These are phyloP conservation scores for Anthracocystis walkeri DNA, from an alignment of 1,284 basidiomycete species.

Conservation along the genomic window DNA sequence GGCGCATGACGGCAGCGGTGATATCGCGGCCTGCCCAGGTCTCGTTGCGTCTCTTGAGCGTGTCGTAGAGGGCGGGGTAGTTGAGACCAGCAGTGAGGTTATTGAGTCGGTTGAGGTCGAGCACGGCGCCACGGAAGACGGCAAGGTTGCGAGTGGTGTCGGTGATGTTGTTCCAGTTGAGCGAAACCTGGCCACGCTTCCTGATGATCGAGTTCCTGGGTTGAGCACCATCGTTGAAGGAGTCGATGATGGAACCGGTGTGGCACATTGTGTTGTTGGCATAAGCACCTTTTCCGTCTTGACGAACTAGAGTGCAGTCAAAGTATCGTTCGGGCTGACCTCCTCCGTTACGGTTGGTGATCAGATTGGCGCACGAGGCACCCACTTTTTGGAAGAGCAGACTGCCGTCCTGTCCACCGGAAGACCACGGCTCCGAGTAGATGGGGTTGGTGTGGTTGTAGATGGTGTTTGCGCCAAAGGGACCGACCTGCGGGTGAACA, in stretches of 20 bases:
- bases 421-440: slow-evolving; percentile 80
- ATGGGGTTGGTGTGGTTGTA: slow-evolving; percentile 85
- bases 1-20: slow-evolving; percentile 83
- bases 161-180: slow-evolving; percentile 86
- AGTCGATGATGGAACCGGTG: slow-evolving; percentile 26
- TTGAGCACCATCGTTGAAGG: slow-evolving; percentile 45
- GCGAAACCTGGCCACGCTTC: slow-evolving; percentile 86
- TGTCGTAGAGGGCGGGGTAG: slow-evolving; percentile 84
- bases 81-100: slow-evolving; percentile 83
- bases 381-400: slow-evolving; percentile 95
- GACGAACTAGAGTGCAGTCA: slow-evolving; percentile 89
- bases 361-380: slow-evolving; percentile 80
- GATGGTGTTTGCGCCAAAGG: slow-evolving; percentile 72
- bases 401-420: slow-evolving; percentile 86
- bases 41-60: slow-evolving; percentile 78
- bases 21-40: slow-evolving; percentile 86
- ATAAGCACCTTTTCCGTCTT: slow-evolving; percentile 75
- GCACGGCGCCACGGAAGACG: slow-evolving; percentile 89
- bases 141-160: slow-evolving; percentile 81
- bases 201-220: slow-evolving; percentile 32
- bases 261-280: slow-evolving; percentile 60
- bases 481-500: slow-evolving; percentile 56
- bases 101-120: slow-evolving; percentile 85
- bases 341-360: slow-evolving; percentile 73
- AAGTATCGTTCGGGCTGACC: slow-evolving; percentile 81